Percentiles rank a stretch among this genome's conserved stretches.
Evolutionary conservation across 2,329 filamentous ascomycete genomes (phyloP).

Genomic region (Lanzia echinophila): DNA sequence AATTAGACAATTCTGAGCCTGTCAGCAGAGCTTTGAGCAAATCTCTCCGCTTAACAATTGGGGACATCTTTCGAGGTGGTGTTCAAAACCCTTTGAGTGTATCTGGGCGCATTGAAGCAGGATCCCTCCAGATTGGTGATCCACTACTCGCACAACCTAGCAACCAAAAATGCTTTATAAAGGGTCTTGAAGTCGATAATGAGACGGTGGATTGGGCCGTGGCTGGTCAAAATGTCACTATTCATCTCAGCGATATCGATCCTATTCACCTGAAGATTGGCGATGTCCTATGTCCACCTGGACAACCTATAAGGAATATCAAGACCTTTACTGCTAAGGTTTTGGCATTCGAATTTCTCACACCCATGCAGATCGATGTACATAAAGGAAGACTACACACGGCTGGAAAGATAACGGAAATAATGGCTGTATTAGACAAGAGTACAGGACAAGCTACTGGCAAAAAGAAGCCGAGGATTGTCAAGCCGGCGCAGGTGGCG

Average conservation of each 20-base stretch:
- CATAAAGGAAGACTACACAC: slow-evolving; percentile 79
- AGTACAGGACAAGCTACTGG: slow-evolving; percentile 58
- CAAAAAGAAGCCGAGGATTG: slow-evolving; percentile 79
- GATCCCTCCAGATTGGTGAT: slow-evolving; percentile 79
- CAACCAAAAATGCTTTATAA: slow-evolving; percentile 73
- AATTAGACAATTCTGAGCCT: slow-evolving; percentile 77
- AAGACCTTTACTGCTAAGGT: slow-evolving; percentile 76
- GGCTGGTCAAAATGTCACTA: slow-evolving; percentile 77
- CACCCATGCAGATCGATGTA: slow-evolving; percentile 84
- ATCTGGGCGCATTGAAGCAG: slow-evolving; percentile 78
- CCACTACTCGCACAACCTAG: slow-evolving; percentile 72
- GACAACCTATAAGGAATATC: slow-evolving; percentile 61
- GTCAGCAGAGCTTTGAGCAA: slow-evolving; percentile 64
- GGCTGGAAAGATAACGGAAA: slow-evolving; percentile 63
- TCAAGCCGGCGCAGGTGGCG: slow-evolving; percentile 73
- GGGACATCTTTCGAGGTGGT: slow-evolving; percentile 77
- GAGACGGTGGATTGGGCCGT: slow-evolving; percentile 80
- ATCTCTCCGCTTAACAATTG: slow-evolving; percentile 78
- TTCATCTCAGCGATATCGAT: slow-evolving; percentile 84
- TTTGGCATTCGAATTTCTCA: slow-evolving; percentile 80
- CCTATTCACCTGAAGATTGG: slow-evolving; percentile 74
- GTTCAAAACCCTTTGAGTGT: slow-evolving; percentile 77
- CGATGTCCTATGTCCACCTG: slow-evolving; percentile 74
- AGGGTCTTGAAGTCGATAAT: slow-evolving; percentile 70
- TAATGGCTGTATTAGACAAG: slow-evolving; percentile 74